Evolutionary conservation across 2,329 filamentous ascomycete species (phyloP).

Genomic region (Colletotrichum lentis): DNA sequence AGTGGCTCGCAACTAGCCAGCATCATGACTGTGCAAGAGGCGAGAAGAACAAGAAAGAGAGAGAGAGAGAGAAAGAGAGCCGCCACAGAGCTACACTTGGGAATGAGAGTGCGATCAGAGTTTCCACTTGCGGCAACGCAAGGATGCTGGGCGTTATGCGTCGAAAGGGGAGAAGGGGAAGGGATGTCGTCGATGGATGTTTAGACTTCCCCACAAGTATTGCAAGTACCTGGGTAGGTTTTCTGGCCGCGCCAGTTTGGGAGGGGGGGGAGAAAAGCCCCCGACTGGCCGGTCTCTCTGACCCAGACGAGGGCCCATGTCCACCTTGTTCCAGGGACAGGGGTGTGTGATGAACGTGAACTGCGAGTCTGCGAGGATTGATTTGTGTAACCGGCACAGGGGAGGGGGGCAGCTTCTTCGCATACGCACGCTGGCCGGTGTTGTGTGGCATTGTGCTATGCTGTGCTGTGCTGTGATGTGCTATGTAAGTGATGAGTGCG

Average conservation of each 20-base stretch:
- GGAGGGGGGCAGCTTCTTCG: conserved; percentile 38
- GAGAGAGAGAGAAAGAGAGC: too few relatives aligned
- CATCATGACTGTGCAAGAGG: conserved; percentile 40
- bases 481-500: neutral
- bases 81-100: too few relatives aligned
- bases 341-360: conserved; percentile 7
- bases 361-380: conserved; percentile 13
- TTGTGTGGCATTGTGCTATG: conserved; percentile 36
- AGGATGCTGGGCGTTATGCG: conserved; percentile 47
- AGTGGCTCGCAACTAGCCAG: conserved; percentile 42
- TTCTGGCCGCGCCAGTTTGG: conserved; percentile 42
- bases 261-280: conserved; percentile 41
- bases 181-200: conserved; percentile 45
- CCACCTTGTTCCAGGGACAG: conserved; percentile 28
- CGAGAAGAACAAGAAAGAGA: conserved; percentile 21
- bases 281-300: conserved; percentile 35
- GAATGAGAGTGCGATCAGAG: conserved; percentile 41
- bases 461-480: conserved; percentile 28
- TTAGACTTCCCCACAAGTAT: conserved; percentile 46
- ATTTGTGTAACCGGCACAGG: conserved; percentile 39
- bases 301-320: conserved; percentile 33
- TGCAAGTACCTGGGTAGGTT: conserved; percentile 38
- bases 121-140: conserved; percentile 46
- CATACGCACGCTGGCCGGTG: neutral
- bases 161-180: conserved; percentile 44